phyloP scores from a whole-genome alignment of 164 flowering plant genomes.

The Stephania yunnanensis region DNA sequence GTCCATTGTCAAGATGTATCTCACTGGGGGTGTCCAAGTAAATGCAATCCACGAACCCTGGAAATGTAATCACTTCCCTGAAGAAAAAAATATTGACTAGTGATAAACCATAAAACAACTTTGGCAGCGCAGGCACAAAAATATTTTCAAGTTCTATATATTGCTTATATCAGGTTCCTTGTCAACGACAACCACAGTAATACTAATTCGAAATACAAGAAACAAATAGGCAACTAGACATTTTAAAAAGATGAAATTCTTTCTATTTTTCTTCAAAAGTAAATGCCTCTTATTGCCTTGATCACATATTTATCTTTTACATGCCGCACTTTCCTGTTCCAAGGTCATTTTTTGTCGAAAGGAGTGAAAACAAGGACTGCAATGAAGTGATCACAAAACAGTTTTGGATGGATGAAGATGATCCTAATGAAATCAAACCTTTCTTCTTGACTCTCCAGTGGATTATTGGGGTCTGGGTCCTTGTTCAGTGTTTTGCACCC shows the following conservation, averaged over 20 bases:
- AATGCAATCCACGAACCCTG: conserved; percentile 91
- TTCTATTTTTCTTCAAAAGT: no score
- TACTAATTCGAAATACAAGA: no score
- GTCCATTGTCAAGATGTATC: conserved; percentile 66
- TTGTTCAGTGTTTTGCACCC: conserved; percentile 91
- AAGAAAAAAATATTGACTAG: neutral
- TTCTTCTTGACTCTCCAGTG: conserved; percentile 70
- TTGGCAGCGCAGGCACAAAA: no score
- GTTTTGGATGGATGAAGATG: neutral
- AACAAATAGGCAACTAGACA: no score
- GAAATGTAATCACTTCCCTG: conserved; percentile 78
- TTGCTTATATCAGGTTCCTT: no score
- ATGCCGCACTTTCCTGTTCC: neutral
- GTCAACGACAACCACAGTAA: no score
- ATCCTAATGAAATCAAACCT: conserved; percentile 39
- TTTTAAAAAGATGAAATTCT: no score
- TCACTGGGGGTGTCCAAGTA: conserved; percentile 74
- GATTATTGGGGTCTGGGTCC: conserved; percentile 86
- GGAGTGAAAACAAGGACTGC: neutral
- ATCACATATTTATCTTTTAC: neutral
- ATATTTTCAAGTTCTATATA: no score
- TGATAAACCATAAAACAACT: no score
- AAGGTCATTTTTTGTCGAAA: neutral
- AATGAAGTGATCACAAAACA: neutral
- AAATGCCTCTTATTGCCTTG: no score